Percentiles rank a stretch among this genome's conserved stretches.
Evolutionary conservation across 75 land plant genomes (phyloP).

Genomic region (Selaginella moellendorffii): DNA sequence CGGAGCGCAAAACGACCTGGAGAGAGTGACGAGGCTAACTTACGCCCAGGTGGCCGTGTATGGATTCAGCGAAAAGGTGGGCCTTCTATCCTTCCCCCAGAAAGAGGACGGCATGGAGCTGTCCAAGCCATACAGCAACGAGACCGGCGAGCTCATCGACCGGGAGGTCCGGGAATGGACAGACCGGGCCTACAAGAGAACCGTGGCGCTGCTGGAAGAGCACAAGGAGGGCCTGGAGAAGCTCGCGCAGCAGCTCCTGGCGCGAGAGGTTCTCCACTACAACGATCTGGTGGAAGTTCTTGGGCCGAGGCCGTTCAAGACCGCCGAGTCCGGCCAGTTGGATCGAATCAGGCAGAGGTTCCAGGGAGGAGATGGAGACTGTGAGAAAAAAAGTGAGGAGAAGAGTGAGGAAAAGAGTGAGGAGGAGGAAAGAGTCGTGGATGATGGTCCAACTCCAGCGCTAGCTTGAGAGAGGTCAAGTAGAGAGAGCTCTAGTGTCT

Average conservation of each 20-base stretch:
- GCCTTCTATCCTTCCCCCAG: conserved; percentile 91
- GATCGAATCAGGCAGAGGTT: conserved; percentile 72
- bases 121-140: conserved; percentile 83
- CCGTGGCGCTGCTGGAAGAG: conserved; percentile 48
- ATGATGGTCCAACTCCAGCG: background rate
- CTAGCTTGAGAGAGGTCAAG: background rate
- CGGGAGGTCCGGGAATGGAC: conserved; percentile 82
- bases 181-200: conserved; percentile 47
- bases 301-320: conserved; percentile 78
- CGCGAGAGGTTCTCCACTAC: conserved; percentile 84
- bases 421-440: conserved; percentile 1
- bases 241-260: conserved; percentile 73
- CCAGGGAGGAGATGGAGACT: conserved; percentile 21
- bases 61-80: conserved; percentile 93
- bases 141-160: conserved; percentile 77
- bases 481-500: too few species aligned
- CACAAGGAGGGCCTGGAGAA: conserved; percentile 71
- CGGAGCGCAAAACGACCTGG: conserved; percentile 96
- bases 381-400: conserved; percentile 7
- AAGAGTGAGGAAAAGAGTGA: conserved; percentile 16
- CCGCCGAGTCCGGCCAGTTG: conserved; percentile 56
- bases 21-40: conserved; percentile 94
- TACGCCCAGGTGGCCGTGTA: conserved; percentile 96
- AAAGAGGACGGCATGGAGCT: conserved; percentile 64
- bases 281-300: conserved; percentile 56